Evolutionary conservation across 129 eudicot species (phyloP).

Genomic region (Sambucus nigra): DNA sequence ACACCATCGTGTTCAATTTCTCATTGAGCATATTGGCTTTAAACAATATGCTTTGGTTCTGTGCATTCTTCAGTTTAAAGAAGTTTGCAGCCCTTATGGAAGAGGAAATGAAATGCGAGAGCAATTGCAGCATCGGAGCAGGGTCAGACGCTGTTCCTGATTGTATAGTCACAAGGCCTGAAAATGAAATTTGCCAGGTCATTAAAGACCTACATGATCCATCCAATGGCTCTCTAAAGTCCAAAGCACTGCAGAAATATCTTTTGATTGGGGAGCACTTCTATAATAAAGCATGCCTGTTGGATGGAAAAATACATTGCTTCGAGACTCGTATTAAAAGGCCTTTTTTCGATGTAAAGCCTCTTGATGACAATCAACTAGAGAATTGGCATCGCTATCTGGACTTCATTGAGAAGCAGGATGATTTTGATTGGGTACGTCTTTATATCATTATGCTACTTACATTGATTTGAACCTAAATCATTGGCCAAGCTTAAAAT

Average conservation of each 20-base stretch:
- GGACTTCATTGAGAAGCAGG: conserved; percentile 74
- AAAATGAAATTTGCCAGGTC: conserved; percentile 36
- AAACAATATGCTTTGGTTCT: background rate
- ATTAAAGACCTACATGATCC: conserved; percentile 56
- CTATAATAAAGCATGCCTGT: conserved; percentile 44
- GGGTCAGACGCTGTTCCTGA: conserved; percentile 21
- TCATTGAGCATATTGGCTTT: background rate
- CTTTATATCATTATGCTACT: conserved; percentile 9
- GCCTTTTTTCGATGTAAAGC: conserved; percentile 50
- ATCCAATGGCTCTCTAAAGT: conserved; percentile 29
- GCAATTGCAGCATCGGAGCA: conserved; percentile 28
- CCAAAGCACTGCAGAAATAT: conserved; percentile 54
- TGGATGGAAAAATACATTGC: conserved; percentile 52
- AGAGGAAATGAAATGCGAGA: conserved; percentile 45
- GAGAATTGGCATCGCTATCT: conserved; percentile 74
- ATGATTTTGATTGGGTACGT: conserved; percentile 75
- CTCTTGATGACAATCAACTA: conserved; percentile 61
- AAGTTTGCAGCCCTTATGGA: conserved; percentile 61
- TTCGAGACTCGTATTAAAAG: conserved; percentile 54
- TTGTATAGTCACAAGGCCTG: conserved; percentile 17
- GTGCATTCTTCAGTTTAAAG: conserved; percentile 48
- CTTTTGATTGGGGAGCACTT: conserved; percentile 40
- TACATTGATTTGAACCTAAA: conserved; percentile 11
- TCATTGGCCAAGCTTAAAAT: conserved; percentile 7
- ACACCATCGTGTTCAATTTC: background rate